Base-by-base conservation (phyloP, 2,329 filamentous ascomycete species). In the Alternaria brassicae region DNA sequence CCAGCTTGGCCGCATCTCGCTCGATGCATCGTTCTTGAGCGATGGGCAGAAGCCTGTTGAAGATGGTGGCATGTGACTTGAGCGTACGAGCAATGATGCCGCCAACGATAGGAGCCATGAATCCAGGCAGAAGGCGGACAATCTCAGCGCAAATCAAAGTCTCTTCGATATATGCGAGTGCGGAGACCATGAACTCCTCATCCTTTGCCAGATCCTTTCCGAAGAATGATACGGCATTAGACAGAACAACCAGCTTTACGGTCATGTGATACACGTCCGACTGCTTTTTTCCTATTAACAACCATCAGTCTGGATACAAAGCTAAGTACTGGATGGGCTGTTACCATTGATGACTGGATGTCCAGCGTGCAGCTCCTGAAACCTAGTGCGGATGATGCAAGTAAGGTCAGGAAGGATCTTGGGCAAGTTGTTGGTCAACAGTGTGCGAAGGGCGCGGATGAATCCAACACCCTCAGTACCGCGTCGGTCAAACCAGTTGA, bases 401-500 rank as follows among this genome's bases (percentile, higher is more conserved):
- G 62, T 56, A 25, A 66, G 48, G 28, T 61, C 56, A n/a, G 67
- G 67, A 12, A 67, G 28, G 28, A 68, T 60, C 6, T 63, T 48
- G 3, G 57, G 59, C 5, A 69, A 30, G 21, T 67, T 60, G 27
- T 65, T 68, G 1, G 71, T 73, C 12, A 76, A 40, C 0, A 71
- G 56, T 0, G 66, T 70, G 34, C 23, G 67, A 32, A 69, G 60
- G 25, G 65, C 58, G 0, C 63, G 51, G 10, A 72, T 54, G 23
- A 75, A 73, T 0, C 65, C 67, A 5, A 69, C 63, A 2, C 74
- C 72, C 34, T 75, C 72, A 8, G 58, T 66, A 5, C 72, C 72
- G 25, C 70, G 47, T 1, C 42, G 50, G 28, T 76, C 68, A 39
- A 66, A 63, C 74, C 74, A 77, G 39, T 76, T 69, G 59, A 76